Evolutionary conservation across 2,329 filamentous ascomycete species (phyloP).

Genomic region (Fusarium sublunatum): DNA sequence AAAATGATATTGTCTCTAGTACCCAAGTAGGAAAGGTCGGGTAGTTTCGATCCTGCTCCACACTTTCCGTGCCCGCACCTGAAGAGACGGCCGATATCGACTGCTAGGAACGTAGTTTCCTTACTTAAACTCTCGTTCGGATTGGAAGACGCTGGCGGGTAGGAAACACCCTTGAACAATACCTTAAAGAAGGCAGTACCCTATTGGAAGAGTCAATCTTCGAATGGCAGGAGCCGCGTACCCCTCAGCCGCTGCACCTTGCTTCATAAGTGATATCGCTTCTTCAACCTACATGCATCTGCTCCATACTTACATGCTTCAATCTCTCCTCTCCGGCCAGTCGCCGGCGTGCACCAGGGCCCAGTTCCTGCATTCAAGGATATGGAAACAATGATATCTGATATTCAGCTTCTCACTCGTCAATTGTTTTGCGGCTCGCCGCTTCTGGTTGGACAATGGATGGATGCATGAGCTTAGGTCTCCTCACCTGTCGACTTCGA

Average conservation of each 20-base stretch:
- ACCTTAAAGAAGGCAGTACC: not conserved
- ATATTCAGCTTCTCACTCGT: slow-evolving; percentile 42
- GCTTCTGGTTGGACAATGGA: slow-evolving; percentile 47
- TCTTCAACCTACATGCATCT: slow-evolving; percentile 28
- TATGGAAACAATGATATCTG: slow-evolving; percentile 32
- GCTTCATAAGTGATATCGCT: slow-evolving; percentile 35
- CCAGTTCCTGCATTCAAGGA: slow-evolving; percentile 46
- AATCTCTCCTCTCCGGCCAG: slow-evolving; percentile 29
- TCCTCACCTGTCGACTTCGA: slow-evolving; percentile 42
- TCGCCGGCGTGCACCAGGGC: slow-evolving; percentile 22
- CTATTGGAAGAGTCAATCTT: slow-evolving; percentile 15
- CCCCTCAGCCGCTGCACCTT: slow-evolving; percentile 29
- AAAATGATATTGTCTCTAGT: too few relatives aligned
- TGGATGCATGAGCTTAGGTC: slow-evolving; percentile 21
- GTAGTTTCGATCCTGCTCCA: too few relatives aligned
- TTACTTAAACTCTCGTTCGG: not conserved
- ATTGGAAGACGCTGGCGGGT: not conserved
- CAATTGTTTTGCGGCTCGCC: slow-evolving; percentile 21
- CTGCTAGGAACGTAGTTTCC: not conserved
- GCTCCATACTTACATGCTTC: slow-evolving; percentile 24
- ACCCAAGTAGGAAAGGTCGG: too few relatives aligned
- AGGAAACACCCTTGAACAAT: slow-evolving; percentile 2
- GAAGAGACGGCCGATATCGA: not conserved
- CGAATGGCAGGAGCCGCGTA: slow-evolving; percentile 19
- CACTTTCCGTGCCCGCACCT: not conserved